A percentile compares a stretch with the other conserved stretches of the same genome.
These are phyloP conservation scores for Ganoderma resinaceum DNA, from an alignment of 1,284 basidiomycete genomes.

Conservation along the genomic window DNA sequence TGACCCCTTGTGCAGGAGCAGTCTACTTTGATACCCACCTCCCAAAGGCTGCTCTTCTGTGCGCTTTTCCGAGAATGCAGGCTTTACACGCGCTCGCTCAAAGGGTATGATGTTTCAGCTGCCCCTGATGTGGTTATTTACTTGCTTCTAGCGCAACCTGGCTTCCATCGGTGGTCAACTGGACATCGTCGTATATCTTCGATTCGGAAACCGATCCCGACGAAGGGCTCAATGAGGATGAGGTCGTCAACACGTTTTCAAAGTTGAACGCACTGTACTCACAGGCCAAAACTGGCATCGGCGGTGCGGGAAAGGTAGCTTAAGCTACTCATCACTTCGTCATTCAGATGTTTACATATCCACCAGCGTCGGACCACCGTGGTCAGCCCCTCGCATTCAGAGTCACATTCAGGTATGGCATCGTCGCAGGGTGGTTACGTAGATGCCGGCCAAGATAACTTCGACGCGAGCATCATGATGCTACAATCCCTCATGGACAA, in stretches of 20 bases:
- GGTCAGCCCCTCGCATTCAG: constrained; percentile 42
- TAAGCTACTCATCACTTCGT: background rate
- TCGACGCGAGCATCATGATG: constrained; percentile 45
- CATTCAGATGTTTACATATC: background rate
- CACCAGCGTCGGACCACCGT: constrained; percentile 34
- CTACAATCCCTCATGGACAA: constrained; percentile 53
- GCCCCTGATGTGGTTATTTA: constrained; percentile 10
- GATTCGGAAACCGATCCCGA: constrained; percentile 37
- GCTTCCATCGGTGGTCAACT: constrained; percentile 54
- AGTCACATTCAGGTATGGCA: constrained; percentile 18
- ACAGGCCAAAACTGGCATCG: constrained; percentile 53
- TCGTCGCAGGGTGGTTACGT: constrained; percentile 17
- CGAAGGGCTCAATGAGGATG: constrained; percentile 47
- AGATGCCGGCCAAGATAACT: constrained; percentile 23
- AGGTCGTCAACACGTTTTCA: constrained; percentile 48
- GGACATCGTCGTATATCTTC: constrained; percentile 54
- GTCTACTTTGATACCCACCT: constrained; percentile 52
- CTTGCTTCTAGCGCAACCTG: constrained; percentile 55
- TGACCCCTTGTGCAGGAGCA: constrained; percentile 53
- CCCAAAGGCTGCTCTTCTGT: constrained; percentile 63
- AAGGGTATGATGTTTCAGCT: constrained; percentile 54
- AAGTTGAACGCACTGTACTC: constrained; percentile 59
- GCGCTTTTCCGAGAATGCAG: constrained; percentile 68
- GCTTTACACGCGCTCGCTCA: constrained; percentile 64
- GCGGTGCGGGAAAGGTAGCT: constrained; percentile 51